Evolutionary conservation across 2,329 filamentous ascomycete genomes (phyloP), one percentile per base, ranked within the genome.

Genomic region (Beauveria medogensis): DNA sequence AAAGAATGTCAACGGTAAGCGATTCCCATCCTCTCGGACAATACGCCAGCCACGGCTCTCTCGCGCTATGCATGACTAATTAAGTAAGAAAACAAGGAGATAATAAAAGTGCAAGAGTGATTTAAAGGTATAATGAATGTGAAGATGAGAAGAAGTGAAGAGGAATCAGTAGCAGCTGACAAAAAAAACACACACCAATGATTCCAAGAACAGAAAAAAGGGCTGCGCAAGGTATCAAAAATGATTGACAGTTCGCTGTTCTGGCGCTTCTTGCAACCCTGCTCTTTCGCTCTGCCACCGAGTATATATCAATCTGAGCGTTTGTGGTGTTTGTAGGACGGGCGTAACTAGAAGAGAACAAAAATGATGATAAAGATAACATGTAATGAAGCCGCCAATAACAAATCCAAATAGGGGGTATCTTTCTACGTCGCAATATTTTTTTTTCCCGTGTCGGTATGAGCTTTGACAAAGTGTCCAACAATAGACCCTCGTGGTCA

Each of bases 341-440:
- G 41, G 26, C 22, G n/a, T 37, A 12, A 47, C 5, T 20, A 47
- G 28, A 28, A 14, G n/a, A 56, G 16, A 55, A 24, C 43, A 56
- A 20, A 47, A n/a, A 47, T 47, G 30, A 59, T 53, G 43, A 18
- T 55, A 26, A 48, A 48, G 55, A 52, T 50, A 30, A 40, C 24
- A 52, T 48, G 44, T 48, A 48, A 18, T 12, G 37, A 26, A 48
- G 54, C 34, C 57, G 57, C 57, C 50, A 57, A 37, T 51, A 56
- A 59, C 54, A 57, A 64, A 60, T 57, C 57, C 53, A 61, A 63
- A 62, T 60, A 63, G 63, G 63, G 63, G 67, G 67, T 68, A 68
- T 68, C 66, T 67, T 67, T 67, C 67, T 68, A 64, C 61, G 55
- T 53, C 53, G 57, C 59, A 60, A 60, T 60, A 37, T 41, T 60